Evolutionary conservation across 2,329 filamentous ascomycete species (phyloP), one percentile per base, ranked within the genome.

Genomic region (Scytalidium sp.): DNA sequence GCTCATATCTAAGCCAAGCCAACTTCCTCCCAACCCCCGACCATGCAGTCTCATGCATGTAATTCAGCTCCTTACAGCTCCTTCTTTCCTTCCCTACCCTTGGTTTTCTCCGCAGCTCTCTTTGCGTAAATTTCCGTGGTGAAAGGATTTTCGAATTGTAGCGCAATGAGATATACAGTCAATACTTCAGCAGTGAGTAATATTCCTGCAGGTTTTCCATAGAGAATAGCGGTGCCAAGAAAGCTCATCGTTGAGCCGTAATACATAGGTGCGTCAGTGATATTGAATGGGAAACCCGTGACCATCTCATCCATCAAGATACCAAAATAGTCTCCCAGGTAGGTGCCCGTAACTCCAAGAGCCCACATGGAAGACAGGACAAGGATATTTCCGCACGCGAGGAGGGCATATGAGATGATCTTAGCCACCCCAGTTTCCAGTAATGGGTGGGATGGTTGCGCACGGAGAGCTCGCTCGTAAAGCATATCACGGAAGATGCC

Each of bases 291-390:
- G 67, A 99, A 99, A 13, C 89, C 87, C 11, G 91, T 96, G 46
- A 99, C 92, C 63, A 93, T 93, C 59, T 87, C 75, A 67, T 97
- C 93, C 91, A 97, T 96, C 58, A 99, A 78, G 68, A 97, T 97
- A 60, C 94, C 94, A 67, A 97, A 99, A 78, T 99, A 99, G 75
- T 99, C 94, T 60, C 94, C 94, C 29, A 99, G 78, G 68, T 97
- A 99, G 32, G 94, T 99, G 55, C 94, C 94, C 1, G 91, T 97
- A 63, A 99, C 83, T 50, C 94, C 94, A 39, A 99, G 83, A 27
- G 85, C 88, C 84, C 85, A 97, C 72, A 96, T 97, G 53, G 88
- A 94, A 27, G 87, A 86, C 45, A 97, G 62, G 45, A 99, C 94
- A 29, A 99, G 83, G 46, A 87, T 70, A 69, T 96, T 97, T 51